Evolutionary conservation across 345 rosid species (phyloP).

Genomic region (Lenwebbia sp.): DNA sequence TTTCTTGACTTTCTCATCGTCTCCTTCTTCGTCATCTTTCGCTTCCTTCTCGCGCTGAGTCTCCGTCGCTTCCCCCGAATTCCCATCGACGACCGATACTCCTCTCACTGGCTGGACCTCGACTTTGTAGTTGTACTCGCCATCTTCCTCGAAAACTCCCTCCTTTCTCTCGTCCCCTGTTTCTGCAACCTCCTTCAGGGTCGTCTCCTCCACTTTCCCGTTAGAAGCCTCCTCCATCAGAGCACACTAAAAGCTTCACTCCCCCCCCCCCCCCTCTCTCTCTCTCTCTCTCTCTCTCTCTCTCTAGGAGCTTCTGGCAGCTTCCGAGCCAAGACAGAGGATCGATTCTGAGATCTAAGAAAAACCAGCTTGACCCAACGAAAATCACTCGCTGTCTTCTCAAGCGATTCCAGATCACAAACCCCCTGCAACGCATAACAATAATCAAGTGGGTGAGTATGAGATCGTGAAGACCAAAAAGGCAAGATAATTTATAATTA

Average conservation of each 20-base stretch:
- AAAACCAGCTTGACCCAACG: not conserved
- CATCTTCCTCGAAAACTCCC: not conserved
- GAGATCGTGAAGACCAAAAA: not conserved
- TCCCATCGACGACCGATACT: not conserved
- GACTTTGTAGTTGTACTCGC: not conserved
- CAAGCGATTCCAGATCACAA: not conserved
- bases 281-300: not conserved
- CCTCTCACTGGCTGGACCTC: slow-evolving; percentile 8
- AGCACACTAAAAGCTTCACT: not conserved
- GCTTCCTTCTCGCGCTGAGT: not conserved
- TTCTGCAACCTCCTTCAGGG: not conserved
- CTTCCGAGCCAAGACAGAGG: not conserved
- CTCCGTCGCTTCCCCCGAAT: not conserved
- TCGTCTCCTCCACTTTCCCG: not conserved
- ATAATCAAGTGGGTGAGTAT: not conserved
- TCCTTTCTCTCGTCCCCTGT: not conserved
- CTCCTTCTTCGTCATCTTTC: slow-evolving; percentile 7
- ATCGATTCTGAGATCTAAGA: not conserved
- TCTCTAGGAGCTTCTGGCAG: not conserved
- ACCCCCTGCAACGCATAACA: not conserved
- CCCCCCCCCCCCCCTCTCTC: not conserved
- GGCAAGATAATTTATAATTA: not conserved
- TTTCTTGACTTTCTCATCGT: not conserved
- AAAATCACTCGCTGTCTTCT: not conserved
- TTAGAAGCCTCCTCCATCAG: slow-evolving; percentile 8